Evolutionary conservation across 2,329 filamentous ascomycete genomes (phyloP).

Genomic region (Fusarium subtropicale): DNA sequence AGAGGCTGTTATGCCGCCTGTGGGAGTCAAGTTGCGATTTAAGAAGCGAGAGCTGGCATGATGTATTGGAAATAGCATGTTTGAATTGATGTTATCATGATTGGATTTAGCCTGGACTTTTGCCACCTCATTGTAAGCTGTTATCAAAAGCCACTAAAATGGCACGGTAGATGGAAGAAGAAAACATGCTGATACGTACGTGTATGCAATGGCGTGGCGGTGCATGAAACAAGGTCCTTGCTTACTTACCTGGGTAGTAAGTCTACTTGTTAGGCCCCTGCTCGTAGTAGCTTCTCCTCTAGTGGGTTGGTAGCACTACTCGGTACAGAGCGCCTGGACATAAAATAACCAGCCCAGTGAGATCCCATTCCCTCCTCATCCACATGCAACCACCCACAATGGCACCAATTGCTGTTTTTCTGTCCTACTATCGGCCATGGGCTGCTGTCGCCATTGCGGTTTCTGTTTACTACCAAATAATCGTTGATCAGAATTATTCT

Average conservation of each 20-base stretch:
- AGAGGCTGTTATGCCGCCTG: conserved; percentile 39
- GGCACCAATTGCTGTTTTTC: conserved; percentile 13
- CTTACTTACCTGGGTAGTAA: background rate
- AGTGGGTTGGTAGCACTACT: conserved; percentile 11
- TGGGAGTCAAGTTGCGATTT: conserved; percentile 31
- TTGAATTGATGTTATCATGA: background rate
- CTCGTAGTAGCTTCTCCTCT: background rate
- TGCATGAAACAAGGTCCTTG: conserved; percentile 11
- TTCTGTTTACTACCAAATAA: background rate
- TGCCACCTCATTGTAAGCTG: background rate
- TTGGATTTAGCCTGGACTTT: background rate
- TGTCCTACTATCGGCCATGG: conserved; percentile 32
- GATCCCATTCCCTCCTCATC: conserved; percentile 9
- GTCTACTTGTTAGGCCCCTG: background rate
- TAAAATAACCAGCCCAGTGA: conserved; percentile 20
- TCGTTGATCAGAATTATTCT: background rate
- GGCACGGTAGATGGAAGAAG: background rate
- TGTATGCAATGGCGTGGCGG: background rate
- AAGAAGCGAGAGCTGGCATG: conserved; percentile 14
- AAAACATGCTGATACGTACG: background rate
- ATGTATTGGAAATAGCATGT: too few species aligned
- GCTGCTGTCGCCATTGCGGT: background rate
- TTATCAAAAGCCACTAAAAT: background rate
- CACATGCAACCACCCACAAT: conserved; percentile 4
- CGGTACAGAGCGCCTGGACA: background rate